Conservation (phyloP, 2,329 filamentous ascomycete species). For the Ophiostoma quercus region DNA sequence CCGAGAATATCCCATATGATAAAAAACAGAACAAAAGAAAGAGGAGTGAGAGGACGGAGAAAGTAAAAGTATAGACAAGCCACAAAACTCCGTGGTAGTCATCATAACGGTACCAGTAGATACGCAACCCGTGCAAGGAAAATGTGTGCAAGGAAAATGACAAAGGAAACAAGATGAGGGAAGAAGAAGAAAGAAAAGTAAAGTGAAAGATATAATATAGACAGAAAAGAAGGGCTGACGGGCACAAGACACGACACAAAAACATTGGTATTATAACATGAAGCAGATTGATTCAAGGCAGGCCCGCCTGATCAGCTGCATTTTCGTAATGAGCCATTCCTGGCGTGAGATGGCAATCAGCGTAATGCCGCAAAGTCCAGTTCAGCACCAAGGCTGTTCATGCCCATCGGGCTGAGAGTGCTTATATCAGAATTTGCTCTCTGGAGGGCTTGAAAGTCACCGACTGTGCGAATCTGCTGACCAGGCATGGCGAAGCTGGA, state of each 20-base stretch:
- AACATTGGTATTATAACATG: constrained; percentile 8
- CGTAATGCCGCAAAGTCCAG: constrained; percentile 40
- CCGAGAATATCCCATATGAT: neutral
- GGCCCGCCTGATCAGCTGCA: neutral
- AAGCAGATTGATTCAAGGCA: neutral
- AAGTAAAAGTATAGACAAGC: neutral
- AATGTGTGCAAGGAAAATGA: neutral
- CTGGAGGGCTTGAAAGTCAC: constrained; percentile 48
- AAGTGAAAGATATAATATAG: neutral
- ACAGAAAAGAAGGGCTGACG: neutral
- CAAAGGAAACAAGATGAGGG: neutral
- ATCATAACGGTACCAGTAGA: neutral
- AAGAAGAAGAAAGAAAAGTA: neutral
- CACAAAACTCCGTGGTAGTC: neutral
- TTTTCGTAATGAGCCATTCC: neutral
- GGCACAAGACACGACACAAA: neutral
- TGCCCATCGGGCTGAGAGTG: constrained; percentile 34
- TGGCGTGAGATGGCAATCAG: constrained; percentile 24
- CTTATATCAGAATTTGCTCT: constrained; percentile 41
- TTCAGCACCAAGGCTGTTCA: constrained; percentile 37
- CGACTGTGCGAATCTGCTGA: constrained; percentile 42
- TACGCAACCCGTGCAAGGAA: neutral
- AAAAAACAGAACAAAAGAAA: neutral
- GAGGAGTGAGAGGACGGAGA: neutral
- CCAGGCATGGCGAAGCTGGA: constrained; percentile 40